Base-by-base conservation (phyloP, 2,329 filamentous ascomycete genomes). In the Paradendryphiella salina region DNA sequence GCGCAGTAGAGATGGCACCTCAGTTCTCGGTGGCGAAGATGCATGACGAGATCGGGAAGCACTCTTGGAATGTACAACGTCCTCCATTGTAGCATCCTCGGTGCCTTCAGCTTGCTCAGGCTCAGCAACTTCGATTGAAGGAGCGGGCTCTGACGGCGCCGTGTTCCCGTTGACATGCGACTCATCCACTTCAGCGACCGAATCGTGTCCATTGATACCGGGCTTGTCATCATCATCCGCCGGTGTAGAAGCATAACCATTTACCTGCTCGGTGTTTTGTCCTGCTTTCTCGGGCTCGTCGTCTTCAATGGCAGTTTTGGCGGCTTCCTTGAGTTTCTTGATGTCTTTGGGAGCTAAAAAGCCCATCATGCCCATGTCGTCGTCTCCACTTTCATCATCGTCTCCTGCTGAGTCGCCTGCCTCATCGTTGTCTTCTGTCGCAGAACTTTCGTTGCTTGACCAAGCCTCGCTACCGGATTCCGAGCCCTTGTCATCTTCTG, bases 1-100 rank as follows among this genome's bases (percentile, higher is more conserved):
- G 41, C 94, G 87, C 0, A 96, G 78, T 9, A 99, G 81, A 54
- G 65, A 90, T 48, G 57, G 73, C 7, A 73, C 70, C 38, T 73
- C 67, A 15, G 67, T 67, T 4, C 69, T 64, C 18, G 64, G 59
- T 20, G 69, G 66, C 5, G 65, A 66, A 14, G 70, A 71, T 7
- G 57, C 48, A 26, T 64, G 64, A 9, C 65, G 68, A 36, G 69
- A 70, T 44, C 59, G 54, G 20, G 57, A 60, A 9, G 54, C 40
- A 9, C 46, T 52, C 14, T 60, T 61, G 3, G 62, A 59, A 13
- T 59, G 34, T 6, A 33, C 37, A 15, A 46, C 43, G 21, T 66
- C 56, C 26, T 66, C 56, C 6, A 58, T 41, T 8, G 41, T 29
- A 18, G 56, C 53, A 20, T 52, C 28, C 11, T 62, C 57, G 6